These are phyloP conservation scores for Aspergillus incahuasiensis DNA, from an alignment of 495 filamentous ascomycete genomes.

Conservation along the genomic window DNA sequence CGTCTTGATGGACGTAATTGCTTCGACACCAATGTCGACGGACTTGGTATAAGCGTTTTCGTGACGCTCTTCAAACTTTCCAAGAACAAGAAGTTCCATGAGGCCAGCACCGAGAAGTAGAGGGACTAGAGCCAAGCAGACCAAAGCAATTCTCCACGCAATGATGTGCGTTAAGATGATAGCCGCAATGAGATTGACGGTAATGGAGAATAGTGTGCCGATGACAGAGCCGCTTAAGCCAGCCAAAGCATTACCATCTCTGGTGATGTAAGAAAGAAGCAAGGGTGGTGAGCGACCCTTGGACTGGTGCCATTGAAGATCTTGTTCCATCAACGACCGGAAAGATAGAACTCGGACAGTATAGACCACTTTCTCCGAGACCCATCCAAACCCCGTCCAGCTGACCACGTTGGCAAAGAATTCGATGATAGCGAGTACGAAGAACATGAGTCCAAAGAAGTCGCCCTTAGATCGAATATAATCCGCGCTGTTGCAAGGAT, in stretches of 20 bases:
- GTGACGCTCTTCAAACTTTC: conserved; percentile 56
- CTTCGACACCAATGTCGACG: conserved; percentile 47
- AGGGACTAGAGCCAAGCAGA: conserved; percentile 39
- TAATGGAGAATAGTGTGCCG: conserved; percentile 44
- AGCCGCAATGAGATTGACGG: conserved; percentile 38
- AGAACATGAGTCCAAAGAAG: conserved; percentile 53
- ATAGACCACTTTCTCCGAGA: conserved; percentile 51
- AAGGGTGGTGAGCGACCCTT: conserved; percentile 42
- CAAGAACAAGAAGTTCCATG: conserved; percentile 49
- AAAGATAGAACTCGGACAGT: conserved; percentile 47
- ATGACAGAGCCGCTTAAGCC: conserved; percentile 44
- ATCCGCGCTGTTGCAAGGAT: conserved; percentile 36
- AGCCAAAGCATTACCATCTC: conserved; percentile 45
- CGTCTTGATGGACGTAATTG: conserved; percentile 50
- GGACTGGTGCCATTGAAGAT: conserved; percentile 51
- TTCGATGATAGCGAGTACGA: conserved; percentile 49
- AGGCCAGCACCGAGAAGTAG: conserved; percentile 42
- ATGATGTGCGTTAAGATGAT: conserved; percentile 42
- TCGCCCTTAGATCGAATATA: conserved; percentile 36
- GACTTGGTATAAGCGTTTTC: conserved; percentile 49
- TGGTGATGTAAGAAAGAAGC: conserved; percentile 47
- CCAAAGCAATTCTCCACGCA: conserved; percentile 39
- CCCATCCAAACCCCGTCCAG: conserved; percentile 46
- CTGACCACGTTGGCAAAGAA: conserved; percentile 50
- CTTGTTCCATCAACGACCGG: conserved; percentile 47